Evolutionary conservation across 2,329 filamentous ascomycete genomes (phyloP).

Genomic region (Chaetomiaceae sp.): DNA sequence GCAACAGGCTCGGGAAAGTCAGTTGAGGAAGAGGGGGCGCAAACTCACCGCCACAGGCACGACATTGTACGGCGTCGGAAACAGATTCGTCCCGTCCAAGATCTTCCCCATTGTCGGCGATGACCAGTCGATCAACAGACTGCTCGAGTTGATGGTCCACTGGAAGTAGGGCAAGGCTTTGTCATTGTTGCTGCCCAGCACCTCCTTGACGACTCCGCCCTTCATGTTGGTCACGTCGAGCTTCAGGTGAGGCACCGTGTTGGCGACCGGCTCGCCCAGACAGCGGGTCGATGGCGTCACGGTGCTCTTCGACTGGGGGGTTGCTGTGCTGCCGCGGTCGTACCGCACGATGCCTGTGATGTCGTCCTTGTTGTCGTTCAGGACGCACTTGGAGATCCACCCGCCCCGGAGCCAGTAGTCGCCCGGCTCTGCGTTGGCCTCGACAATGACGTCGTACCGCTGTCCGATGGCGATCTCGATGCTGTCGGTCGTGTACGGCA

Average conservation of each 20-base stretch:
- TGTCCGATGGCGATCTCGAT: constrained; percentile 41
- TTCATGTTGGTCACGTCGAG: constrained; percentile 31
- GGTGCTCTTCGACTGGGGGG: constrained; percentile 15
- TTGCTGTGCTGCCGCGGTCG: constrained; percentile 24
- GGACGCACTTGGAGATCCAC: constrained; percentile 38
- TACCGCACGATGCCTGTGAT: constrained; percentile 48
- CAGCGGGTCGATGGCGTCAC: constrained; percentile 28
- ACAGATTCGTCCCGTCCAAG: constrained; percentile 24
- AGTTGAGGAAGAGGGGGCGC: not conserved
- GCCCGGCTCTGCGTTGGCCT: constrained; percentile 32
- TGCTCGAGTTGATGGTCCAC: constrained; percentile 46
- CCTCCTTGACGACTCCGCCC: constrained; percentile 32
- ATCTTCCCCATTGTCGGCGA: constrained; percentile 40
- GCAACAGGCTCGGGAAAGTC: not conserved
- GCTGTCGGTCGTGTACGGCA: constrained; percentile 41
- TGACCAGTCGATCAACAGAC: constrained; percentile 42
- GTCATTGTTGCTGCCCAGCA: constrained; percentile 27
- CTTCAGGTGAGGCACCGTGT: constrained; percentile 32
- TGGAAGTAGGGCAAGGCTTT: constrained; percentile 40
- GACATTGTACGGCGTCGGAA: constrained; percentile 29
- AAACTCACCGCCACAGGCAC: constrained; percentile 24
- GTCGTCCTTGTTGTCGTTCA: constrained; percentile 37
- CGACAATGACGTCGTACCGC: constrained; percentile 44
- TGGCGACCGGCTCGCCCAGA: constrained; percentile 32
- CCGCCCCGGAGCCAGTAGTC: constrained; percentile 48